Base-by-base conservation (phyloP, 192 early-diverging fungal species). In the Blastocladiella britannica region DNA sequence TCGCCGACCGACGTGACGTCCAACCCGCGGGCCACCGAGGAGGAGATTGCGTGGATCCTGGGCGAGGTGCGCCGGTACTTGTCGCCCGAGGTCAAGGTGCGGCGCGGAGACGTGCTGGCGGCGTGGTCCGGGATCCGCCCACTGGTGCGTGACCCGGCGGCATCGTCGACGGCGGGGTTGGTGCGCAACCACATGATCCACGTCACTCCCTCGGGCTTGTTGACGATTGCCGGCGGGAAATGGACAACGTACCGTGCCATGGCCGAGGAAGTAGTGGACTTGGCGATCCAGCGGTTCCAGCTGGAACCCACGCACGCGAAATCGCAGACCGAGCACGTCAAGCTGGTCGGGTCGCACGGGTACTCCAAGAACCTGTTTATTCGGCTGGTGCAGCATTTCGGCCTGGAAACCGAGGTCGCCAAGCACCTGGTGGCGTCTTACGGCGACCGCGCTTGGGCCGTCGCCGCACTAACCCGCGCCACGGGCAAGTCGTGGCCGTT, bases 91-190 rank as follows among this genome's bases (percentile, higher is more conserved):
- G 88, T 97, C 70, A 92, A 97, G 73, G 86, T 97, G 61, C 85
- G 93, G 26, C 88, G 91, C 20, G 88, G 88, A 53, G 93, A 97
- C 68, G 89, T 97, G 12, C 74, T 89, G n/a, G 83, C 91, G 4
- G 89, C 91, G n/a, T 97, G 93, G 93, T 89, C 87, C 5, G 93
- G 93, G 22, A 93, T 97, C 61, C 83, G 93, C 18, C 93, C 93
- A 37, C 73, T 97, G 53, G 93, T 97, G 51, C 87, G 93, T 60
- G 93, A 97, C 67, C 93, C 93, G 24, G 72, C 74, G 52, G 91
- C 91, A 26, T 86, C 86, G 63, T 90, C 86, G 68, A 93, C 93
- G 5, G 84, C 84, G 53, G 81, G 83, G 26, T 73, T 97, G 68
- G 93, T 97, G 30, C 84, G 93, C 60, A 97, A 91, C 77, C 93